Percentiles rank a stretch among this genome's conserved stretches.
Conservation (phyloP, 768 basidiomycete genomes). For the Pleurotus sapidus region DNA sequence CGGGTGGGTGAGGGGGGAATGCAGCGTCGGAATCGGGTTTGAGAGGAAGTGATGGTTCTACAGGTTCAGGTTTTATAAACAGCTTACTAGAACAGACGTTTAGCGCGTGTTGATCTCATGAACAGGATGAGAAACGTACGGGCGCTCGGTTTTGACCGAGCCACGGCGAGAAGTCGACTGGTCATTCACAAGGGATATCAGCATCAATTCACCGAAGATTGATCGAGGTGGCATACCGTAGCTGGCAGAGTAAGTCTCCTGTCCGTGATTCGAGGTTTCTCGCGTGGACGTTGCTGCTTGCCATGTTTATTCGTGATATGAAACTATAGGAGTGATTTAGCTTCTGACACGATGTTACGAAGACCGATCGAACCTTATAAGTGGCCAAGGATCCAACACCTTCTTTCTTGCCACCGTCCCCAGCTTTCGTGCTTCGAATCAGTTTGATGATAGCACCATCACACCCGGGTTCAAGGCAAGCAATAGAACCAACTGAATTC, state of each 20-base stretch:
- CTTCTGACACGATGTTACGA: neutral
- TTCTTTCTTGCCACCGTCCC: slow-evolving; percentile 37
- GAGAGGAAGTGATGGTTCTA: slow-evolving; percentile 26
- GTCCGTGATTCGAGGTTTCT: slow-evolving; percentile 14
- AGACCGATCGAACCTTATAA: slow-evolving; percentile 36
- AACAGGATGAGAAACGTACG: neutral
- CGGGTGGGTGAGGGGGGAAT: slow-evolving; percentile 10
- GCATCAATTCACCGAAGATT: no score
- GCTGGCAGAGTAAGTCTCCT: slow-evolving; percentile 1
- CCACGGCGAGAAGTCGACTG: no score
- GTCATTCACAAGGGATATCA: no score
- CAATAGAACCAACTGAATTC: slow-evolving; percentile 35
- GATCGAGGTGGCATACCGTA: neutral
- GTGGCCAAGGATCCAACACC: slow-evolving; percentile 47
- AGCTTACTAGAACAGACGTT: neutral
- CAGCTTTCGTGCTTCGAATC: slow-evolving; percentile 18
- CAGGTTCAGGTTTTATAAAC: slow-evolving; percentile 23
- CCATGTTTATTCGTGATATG: slow-evolving; percentile 27
- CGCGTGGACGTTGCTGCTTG: slow-evolving; percentile 23
- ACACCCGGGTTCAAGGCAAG: slow-evolving; percentile 49
- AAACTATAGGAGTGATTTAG: slow-evolving; percentile 16
- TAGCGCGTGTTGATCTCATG: slow-evolving; percentile 4
- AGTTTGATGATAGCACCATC: slow-evolving; percentile 28
- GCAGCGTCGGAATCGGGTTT: slow-evolving; percentile 34
- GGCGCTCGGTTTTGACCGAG: no score